A percentile compares a stretch with the other conserved stretches of the same genome.
These are phyloP conservation scores for Chlorella sp. DNA, from an alignment of 139 green algal genomes.

Conservation along the genomic window DNA sequence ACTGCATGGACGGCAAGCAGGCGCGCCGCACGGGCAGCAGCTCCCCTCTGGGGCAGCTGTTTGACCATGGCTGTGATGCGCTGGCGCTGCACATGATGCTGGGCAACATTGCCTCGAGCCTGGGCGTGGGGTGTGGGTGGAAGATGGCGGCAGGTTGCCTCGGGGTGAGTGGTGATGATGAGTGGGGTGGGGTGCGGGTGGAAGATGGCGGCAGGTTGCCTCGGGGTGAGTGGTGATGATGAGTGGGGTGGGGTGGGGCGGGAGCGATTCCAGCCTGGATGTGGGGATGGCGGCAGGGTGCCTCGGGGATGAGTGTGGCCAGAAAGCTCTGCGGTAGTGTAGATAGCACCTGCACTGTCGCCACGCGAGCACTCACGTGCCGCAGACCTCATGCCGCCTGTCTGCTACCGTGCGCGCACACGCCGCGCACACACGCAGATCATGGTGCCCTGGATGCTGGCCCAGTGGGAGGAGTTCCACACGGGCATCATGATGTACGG, in stretches of 20 bases:
- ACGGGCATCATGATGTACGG: conserved; percentile 33
- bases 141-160: conserved; percentile 19
- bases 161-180: conserved; percentile 12
- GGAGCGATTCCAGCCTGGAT: too few species aligned
- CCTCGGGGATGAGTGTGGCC: too few species aligned
- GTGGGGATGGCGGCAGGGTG: conserved; percentile 18
- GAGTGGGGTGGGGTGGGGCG: conserved; percentile 11
- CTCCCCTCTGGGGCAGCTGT: conserved; percentile 85
- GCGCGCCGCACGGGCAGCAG: conserved; percentile 82
- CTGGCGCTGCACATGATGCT: conserved; percentile 28
- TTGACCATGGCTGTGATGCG: conserved; percentile 80
- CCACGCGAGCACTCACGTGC: too few species aligned
- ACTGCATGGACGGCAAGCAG: conserved; percentile 95
- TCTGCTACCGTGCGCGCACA: too few species aligned
- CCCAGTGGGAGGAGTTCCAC: conserved; percentile 94
- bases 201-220: conserved; percentile 16
- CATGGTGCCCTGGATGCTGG: conserved; percentile 72
- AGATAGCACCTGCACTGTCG: too few species aligned
- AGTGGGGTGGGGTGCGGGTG: conserved; percentile 11
- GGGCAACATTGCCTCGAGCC: conserved; percentile 17
- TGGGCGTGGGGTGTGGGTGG: conserved; percentile 12
- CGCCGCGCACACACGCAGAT: too few species aligned
- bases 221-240: conserved; percentile 15
- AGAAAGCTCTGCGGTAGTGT: too few species aligned
- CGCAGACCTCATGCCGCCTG: too few species aligned